These are phyloP conservation scores for Sapria himalayana DNA, from an alignment of 345 rosid species.

Conservation along the genomic window DNA sequence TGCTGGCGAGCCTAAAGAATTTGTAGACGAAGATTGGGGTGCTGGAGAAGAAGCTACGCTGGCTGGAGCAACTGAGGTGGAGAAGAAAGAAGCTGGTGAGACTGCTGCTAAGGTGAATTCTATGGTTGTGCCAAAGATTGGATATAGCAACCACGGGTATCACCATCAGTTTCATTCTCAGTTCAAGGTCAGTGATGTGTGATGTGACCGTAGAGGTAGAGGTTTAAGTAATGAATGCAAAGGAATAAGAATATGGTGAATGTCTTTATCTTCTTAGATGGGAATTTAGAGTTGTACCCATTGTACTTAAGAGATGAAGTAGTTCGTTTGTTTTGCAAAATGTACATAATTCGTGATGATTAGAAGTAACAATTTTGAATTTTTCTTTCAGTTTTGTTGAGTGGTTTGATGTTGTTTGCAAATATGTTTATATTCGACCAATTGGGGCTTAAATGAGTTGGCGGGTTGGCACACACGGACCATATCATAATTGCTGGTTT, in stretches of 20 bases:
- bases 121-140: constrained; percentile 33
- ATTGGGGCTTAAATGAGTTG: too few relatives aligned
- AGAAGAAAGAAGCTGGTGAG: constrained; percentile 18
- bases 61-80: constrained; percentile 40
- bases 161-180: constrained; percentile 89
- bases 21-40: constrained; percentile 24
- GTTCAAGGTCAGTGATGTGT: constrained; percentile 88
- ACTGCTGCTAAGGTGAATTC: constrained; percentile 9
- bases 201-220: constrained; percentile 8
- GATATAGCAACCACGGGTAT: constrained; percentile 68
- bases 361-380: too few relatives aligned
- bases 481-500: too few relatives aligned
- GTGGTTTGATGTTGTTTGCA: too few relatives aligned
- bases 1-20: constrained; percentile 35
- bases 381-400: too few relatives aligned
- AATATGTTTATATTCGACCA: too few relatives aligned
- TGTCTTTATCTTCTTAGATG: too few relatives aligned
- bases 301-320: too few relatives aligned
- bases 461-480: too few relatives aligned
- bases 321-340: too few relatives aligned
- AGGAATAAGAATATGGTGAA: constrained; percentile 6
- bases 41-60: constrained; percentile 54
- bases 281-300: too few relatives aligned
- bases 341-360: too few relatives aligned
- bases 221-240: constrained; percentile 4